Conservation (phyloP, 164 flowering plant genomes). For the Magnolia sinica region DNA sequence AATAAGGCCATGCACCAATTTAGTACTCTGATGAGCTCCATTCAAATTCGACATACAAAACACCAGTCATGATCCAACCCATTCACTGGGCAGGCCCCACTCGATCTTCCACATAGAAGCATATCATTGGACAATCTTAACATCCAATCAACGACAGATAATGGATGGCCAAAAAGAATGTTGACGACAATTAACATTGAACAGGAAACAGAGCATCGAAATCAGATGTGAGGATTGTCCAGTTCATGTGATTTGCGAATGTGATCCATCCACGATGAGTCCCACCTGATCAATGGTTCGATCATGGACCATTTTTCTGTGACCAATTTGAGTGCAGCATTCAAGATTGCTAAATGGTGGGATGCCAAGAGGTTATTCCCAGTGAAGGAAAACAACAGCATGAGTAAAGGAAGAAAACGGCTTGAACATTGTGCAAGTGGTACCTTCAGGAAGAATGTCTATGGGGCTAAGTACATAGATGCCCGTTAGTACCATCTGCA, state of each 20-base stretch:
- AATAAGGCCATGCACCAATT: neutral
- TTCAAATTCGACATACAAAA: neutral
- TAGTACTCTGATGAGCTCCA: neutral
- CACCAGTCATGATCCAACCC: neutral
- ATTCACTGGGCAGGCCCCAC: too few relatives aligned
- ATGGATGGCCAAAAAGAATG: neutral
- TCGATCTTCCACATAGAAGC: too few relatives aligned
- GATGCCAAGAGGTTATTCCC: neutral
- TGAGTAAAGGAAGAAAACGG: neutral
- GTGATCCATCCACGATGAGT: neutral
- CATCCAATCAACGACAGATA: neutral
- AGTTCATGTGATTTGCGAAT: neutral
- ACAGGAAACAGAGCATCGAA: neutral
- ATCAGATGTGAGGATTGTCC: neutral
- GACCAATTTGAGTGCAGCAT: neutral
- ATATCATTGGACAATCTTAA: too few relatives aligned
- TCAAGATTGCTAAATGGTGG: neutral
- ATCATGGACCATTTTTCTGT: neutral
- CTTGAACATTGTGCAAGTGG: neutral
- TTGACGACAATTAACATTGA: neutral
- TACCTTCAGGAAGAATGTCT: constrained; percentile 96
- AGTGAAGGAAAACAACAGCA: neutral
- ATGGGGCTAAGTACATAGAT: constrained; percentile 76
- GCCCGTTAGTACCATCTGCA: constrained; percentile 60
- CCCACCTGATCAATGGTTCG: neutral